A percentile compares a stretch with the other conserved stretches of the same genome.
Evolutionary conservation across 1,284 basidiomycete genomes (phyloP).

Genomic region (Peniophora sp.): DNA sequence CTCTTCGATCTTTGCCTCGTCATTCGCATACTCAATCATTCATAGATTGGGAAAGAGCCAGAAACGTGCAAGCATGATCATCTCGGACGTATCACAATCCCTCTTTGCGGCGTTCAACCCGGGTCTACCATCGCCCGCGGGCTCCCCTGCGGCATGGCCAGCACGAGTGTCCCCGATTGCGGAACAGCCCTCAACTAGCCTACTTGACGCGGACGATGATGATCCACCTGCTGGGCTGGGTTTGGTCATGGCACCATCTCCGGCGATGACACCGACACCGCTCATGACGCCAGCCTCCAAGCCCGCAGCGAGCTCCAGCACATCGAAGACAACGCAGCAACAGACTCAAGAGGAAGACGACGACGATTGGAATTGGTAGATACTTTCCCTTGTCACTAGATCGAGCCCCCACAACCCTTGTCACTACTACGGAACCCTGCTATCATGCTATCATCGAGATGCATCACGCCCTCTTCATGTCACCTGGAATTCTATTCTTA

Average conservation of each 20-base stretch:
- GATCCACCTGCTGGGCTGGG: constrained; percentile 14
- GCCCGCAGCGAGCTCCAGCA: constrained; percentile 1
- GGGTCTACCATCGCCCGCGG: constrained; percentile 16
- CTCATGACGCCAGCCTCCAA: constrained; percentile 5
- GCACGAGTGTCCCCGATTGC: background rate
- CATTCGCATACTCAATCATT: constrained; percentile 1
- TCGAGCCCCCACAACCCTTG: background rate
- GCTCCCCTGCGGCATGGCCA: constrained; percentile 15
- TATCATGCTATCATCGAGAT: too few species aligned
- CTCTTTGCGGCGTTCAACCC: constrained; percentile 42
- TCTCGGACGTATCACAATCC: constrained; percentile 57
- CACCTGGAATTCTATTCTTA: too few species aligned
- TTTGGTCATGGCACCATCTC: constrained; percentile 16
- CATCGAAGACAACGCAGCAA: constrained; percentile 5
- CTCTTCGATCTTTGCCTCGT: constrained; percentile 5
- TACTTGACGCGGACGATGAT: constrained; percentile 36
- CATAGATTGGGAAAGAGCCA: constrained; percentile 50
- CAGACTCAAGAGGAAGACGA: constrained; percentile 32
- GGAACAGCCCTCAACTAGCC: constrained; percentile 16
- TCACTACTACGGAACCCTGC: too few species aligned
- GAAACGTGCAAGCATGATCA: constrained; percentile 57
- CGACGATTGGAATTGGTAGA: constrained; percentile 59
- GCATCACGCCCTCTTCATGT: too few species aligned
- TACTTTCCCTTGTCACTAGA: background rate
- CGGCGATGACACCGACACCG: constrained; percentile 6